phyloP scores from a whole-genome alignment of 2,329 filamentous ascomycete genomes.

The Gnomoniopsis sp. region DNA sequence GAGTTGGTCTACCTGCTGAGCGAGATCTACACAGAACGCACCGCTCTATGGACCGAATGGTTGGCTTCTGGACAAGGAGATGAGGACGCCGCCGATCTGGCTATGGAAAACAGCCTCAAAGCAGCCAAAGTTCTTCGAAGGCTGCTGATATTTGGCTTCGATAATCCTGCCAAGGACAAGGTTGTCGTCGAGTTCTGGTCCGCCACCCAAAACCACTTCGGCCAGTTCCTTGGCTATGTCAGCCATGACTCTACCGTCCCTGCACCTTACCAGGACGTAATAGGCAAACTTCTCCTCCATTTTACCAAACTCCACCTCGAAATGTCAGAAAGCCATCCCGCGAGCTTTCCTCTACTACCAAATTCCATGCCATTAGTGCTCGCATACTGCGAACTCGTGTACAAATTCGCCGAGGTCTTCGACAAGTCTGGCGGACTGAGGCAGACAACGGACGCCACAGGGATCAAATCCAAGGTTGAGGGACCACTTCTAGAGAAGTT shows the following conservation, averaged over 20 bases:
- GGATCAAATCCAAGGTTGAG: conserved; percentile 49
- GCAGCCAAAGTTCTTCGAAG: conserved; percentile 78
- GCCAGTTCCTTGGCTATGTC: conserved; percentile 66
- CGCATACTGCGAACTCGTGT: conserved; percentile 82
- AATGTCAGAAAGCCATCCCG: conserved; percentile 76
- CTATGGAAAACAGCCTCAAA: conserved; percentile 73
- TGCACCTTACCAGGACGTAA: conserved; percentile 51
- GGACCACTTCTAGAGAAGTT: conserved; percentile 72
- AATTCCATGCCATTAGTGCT: conserved; percentile 73
- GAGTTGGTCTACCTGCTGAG: conserved; percentile 80
- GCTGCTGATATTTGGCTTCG: conserved; percentile 77
- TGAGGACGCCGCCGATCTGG: conserved; percentile 55
- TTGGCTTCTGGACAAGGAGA: conserved; percentile 56
- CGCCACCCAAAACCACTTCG: conserved; percentile 72
- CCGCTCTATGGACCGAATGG: conserved; percentile 64
- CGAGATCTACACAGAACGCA: conserved; percentile 73
- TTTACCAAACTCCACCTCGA: conserved; percentile 88
- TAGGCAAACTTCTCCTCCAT: conserved; percentile 87
- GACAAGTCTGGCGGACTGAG: conserved; percentile 57
- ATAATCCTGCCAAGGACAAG: conserved; percentile 74
- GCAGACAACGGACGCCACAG: conserved; percentile 35
- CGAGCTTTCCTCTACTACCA: conserved; percentile 78
- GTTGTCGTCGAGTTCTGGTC: conserved; percentile 79
- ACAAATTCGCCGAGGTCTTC: conserved; percentile 72
- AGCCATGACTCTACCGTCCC: conserved; percentile 53